A percentile compares a stretch with the other conserved stretches of the same genome.
Conservation (phyloP, 768 basidiomycete genomes). For the Tulasnella sp. region DNA sequence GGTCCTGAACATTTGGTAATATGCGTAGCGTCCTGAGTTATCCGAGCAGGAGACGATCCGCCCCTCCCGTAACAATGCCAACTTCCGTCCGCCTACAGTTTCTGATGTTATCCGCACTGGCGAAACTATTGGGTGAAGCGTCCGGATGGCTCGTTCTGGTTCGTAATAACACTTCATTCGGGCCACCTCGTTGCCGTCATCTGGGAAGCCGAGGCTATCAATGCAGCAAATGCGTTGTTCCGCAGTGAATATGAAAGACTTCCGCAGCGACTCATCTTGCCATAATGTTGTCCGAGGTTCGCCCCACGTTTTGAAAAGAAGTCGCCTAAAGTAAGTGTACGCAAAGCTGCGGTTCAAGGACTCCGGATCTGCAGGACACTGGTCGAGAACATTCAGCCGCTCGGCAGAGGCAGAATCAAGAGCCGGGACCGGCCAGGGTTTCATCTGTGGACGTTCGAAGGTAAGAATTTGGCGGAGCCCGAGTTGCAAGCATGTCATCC, state of each 20-base stretch:
- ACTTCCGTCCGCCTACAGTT: not conserved
- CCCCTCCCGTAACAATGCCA: not conserved
- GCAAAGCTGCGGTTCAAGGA: not conserved
- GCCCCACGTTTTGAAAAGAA: not conserved
- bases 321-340: not conserved
- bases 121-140: not conserved
- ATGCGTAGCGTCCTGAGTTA: not conserved
- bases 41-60: not conserved
- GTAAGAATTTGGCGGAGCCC: not conserved
- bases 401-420: not conserved
- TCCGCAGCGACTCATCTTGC: not conserved
- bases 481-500: not conserved
- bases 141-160: not conserved
- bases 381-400: not conserved
- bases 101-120: not conserved
- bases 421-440: not conserved
- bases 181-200: not conserved
- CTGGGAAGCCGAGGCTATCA: not conserved
- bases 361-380: not conserved
- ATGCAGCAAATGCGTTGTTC: not conserved
- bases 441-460: not conserved
- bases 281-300: not conserved
- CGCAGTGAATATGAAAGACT: not conserved
- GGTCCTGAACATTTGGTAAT: not conserved
- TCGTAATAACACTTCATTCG: not conserved